Base-by-base conservation (phyloP, 1,284 basidiomycete species). In the Malassezia dermatis region DNA sequence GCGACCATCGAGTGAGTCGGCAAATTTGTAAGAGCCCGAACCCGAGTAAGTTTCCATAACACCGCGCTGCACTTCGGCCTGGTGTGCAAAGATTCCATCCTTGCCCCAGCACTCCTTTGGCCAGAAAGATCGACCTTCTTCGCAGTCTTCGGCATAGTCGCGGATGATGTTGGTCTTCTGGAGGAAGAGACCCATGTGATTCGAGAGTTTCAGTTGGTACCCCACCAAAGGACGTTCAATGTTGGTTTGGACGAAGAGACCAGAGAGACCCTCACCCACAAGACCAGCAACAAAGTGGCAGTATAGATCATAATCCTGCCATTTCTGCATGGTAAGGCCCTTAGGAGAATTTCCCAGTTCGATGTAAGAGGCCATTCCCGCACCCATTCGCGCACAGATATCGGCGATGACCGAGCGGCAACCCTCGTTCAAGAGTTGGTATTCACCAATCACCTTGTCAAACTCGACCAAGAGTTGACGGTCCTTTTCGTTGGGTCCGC, bases 131-230 rank as follows among this genome's bases (percentile, higher is more conserved):
- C 93, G 82, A 11, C 81, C 79, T 48, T 93, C 81, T 41, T 90
- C 84, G 11, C 84, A 81, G 75, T 99, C 94, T 77, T 99, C 93
- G 41, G 88, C 83, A 77, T 85, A 89, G 76, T 99, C 94, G 53
- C 93, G 85, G 61, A 90, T 88, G 75, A 98, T 95, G 78, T 98
- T 98, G 35, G 90, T 95, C 78, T 99, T 99, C 76, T 98, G 94
- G 11, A 99, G 81, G 51, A 96, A 80, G 15, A 93, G 80, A n/a
- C 94, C 94, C 86, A 96, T 90, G 44, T 86, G 87, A 77, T 96
- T 95, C 63, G 85, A 84, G 1, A 98, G 81, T 61, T 86, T 85
- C 56, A 94, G 82, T 75, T 96, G 88, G 43, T 83, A 78, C 35
- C 82, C 84, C 46, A 98, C 77, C 80, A 83, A 87, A 0, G 80